These are phyloP conservation scores for Podaxis sp. DNA, from an alignment of 768 basidiomycete species.

Conservation along the genomic window DNA sequence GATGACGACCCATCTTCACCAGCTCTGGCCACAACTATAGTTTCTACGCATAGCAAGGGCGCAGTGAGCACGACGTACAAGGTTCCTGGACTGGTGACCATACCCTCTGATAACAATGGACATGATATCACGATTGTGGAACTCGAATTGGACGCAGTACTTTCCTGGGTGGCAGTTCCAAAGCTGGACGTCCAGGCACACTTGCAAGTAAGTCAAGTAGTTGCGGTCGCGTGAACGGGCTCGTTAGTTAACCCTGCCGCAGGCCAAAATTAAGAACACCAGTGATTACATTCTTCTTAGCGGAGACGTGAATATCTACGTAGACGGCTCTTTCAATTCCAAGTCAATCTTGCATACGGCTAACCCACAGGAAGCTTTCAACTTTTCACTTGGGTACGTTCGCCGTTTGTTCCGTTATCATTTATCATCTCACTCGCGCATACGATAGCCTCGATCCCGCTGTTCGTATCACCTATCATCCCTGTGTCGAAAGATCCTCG, in stretches of 20 bases:
- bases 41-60: slow-evolving; percentile 26
- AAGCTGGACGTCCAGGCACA: slow-evolving; percentile 33
- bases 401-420: not conserved
- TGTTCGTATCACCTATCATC: slow-evolving; percentile 39
- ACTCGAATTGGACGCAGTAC: slow-evolving; percentile 29
- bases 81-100: slow-evolving; percentile 31
- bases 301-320: slow-evolving; percentile 37
- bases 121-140: slow-evolving; percentile 35
- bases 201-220: slow-evolving; percentile 24
- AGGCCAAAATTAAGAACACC: slow-evolving; percentile 40
- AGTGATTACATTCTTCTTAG: slow-evolving; percentile 37
- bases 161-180: slow-evolving; percentile 38
- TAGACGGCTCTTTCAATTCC: slow-evolving; percentile 43
- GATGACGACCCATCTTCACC: slow-evolving; percentile 5
- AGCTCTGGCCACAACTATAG: not conserved
- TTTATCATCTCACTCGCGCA: not conserved
- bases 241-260: not conserved
- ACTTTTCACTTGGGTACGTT: slow-evolving; percentile 38
- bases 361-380: slow-evolving; percentile 39
- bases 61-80: slow-evolving; percentile 32
- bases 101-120: slow-evolving; percentile 29
- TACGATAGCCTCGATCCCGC: slow-evolving; percentile 35
- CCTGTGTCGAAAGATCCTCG: slow-evolving; percentile 30
- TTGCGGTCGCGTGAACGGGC: not conserved
- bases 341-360: slow-evolving; percentile 32